Evolutionary conservation across 179 eudicot species (phyloP), one percentile per base, ranked within the genome.

Genomic region (Gypsophila paniculata): DNA sequence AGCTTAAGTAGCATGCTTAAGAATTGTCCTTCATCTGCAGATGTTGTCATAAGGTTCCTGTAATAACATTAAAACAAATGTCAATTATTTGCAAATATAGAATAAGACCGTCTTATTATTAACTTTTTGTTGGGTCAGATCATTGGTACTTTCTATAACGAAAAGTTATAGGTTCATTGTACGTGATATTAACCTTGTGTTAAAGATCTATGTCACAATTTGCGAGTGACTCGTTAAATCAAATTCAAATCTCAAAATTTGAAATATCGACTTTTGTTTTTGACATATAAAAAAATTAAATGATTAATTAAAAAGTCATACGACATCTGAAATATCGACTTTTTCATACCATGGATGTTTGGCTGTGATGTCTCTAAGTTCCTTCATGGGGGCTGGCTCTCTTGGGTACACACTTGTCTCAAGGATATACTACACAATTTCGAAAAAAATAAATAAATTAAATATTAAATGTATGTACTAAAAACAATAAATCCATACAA

Each of bases 351-450:
- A 87, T 81, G 96, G 98, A 72, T 93, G 96, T 26, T 89, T 93
- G 0, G 98, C 90, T 25, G 95, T 93, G 55, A 91, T 70, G 21
- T 93, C 95, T 36, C 98, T 83, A 29, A 93, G 93, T 76, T 91
- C 96, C 72, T 91, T 91, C 95, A 93, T 87, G 69, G 88, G 53
- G 65, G 86, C 93, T 2, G 96, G 98, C 79, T 93, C 98, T 64
- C 85, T 85, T 61, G 96, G 98, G 69, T 91, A 91, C 26, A 93
- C 98, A 70, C 98, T 93, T 2, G 98, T 93, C 63, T 93, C 96
- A 23, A 93, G 89, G 25, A 93, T 90, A 73, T 91, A 93, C 98
- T 92, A 59, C 51, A 59, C 0, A 61, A 3, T 49, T 17, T 36
- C 8, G 6, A 22, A 44, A 15, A 36, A 29, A 25, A 15, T 17